phyloP scores from a whole-genome alignment of 108 stramenopile genomes.

The Cyclotella baltica region DNA sequence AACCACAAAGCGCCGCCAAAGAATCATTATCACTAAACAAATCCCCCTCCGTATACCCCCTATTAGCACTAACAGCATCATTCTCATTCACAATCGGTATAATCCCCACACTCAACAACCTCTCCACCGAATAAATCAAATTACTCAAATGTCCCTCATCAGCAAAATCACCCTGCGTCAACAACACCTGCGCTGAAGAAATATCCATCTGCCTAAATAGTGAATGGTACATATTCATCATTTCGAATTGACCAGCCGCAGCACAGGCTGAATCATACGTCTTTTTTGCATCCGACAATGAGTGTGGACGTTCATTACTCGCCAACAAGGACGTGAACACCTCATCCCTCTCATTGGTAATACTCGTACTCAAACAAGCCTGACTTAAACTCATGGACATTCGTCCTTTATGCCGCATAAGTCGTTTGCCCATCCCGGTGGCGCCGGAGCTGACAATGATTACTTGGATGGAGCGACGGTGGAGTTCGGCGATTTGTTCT shows the following conservation, averaged over 20 bases:
- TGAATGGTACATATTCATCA: conserved; percentile 95
- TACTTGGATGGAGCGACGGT: conserved; percentile 71
- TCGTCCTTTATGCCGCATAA: conserved; percentile 74
- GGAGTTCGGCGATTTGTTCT: conserved; percentile 90
- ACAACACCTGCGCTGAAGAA: conserved; percentile 88
- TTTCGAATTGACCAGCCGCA: conserved; percentile 97
- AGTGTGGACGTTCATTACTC: conserved; percentile 57
- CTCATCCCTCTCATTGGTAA: conserved; percentile 9
- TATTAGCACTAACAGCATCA: conserved; percentile 94
- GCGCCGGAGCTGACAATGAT: conserved; percentile 87
- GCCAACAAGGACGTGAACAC: conserved; percentile 47
- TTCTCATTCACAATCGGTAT: conserved; percentile 98
- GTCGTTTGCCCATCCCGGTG: conserved; percentile 88
- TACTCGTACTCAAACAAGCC: conserved; percentile 20
- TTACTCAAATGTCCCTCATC: conserved; percentile 75
- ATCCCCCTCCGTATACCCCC: conserved; percentile 86
- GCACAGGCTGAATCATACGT: conserved; percentile 94
- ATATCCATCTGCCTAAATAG: conserved; percentile 91
- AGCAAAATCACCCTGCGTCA: conserved; percentile 91
- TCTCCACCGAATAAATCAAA: conserved; percentile 83
- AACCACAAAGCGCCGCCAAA: conserved; percentile 90
- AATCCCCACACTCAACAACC: conserved; percentile 88
- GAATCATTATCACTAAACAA: conserved; percentile 97
- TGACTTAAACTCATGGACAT: conserved; percentile 75
- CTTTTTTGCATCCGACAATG: conserved; percentile 75